Evolutionary conservation across 352 stramenopile species (phyloP), one percentile per base, ranked within the genome.

Genomic region (Phytopythium montanum): DNA sequence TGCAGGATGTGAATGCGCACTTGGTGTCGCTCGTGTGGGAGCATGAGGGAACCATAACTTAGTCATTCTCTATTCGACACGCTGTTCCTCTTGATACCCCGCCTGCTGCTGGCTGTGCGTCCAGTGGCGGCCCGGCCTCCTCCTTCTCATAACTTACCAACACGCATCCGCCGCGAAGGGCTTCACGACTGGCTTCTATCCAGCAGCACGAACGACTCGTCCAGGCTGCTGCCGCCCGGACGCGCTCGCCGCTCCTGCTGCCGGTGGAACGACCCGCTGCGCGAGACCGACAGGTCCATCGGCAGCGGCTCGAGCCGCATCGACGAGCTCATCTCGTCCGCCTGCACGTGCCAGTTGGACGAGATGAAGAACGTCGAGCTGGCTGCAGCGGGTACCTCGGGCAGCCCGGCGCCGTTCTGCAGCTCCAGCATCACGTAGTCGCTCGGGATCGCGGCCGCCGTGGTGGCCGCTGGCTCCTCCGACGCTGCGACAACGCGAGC

Each of bases 401-500:
- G 67, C 3, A 92, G 58, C 4, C 81, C 84, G 0, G 79, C 78
- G 19, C 80, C 77, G 23, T 84, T 79, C 60, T 91, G 79, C 23
- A 90, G 73, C 61, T 94, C 81, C 41, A 94, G 75, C 81, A 90
- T 88, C 46, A 92, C 83, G 61, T 92, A 92, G 61, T 90, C 83
- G 50, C 75, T 88, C 51, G 75, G 75, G 58, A 87, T 87, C 33
- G 62, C 54, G 33, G 64, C 28, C 7, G 61, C 25, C n/a, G n/a
- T n/a, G 16, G 54, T 60, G 0, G 59, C 59, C 2, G 64, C 59
- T 2, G 25, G 41, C 1, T 68, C 60, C 2, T 69, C 61, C 7
- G 61, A 41, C 10, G 69, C 33, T 21, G 70, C 74, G 10, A 94
- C 76, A 13, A 94, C 62, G 5, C 69, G 75, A 16, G 81, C 81